These are phyloP conservation scores for Fagus sylvatica DNA, from an alignment of 306 rosid species.

Conservation along the genomic window DNA sequence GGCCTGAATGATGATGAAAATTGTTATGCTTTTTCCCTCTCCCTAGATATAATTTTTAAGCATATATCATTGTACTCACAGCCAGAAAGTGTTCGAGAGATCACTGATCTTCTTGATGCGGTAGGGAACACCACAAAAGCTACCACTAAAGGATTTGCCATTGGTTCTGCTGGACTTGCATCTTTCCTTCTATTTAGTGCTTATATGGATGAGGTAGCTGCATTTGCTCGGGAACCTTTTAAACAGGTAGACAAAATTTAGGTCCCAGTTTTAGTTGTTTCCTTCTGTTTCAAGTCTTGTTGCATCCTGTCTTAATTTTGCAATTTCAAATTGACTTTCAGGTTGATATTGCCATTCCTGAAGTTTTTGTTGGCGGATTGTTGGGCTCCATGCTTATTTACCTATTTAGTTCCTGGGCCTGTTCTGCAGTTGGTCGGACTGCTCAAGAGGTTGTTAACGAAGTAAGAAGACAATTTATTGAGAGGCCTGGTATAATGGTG, in stretches of 20 bases:
- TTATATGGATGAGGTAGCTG: slow-evolving; percentile 93
- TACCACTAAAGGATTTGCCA: slow-evolving; percentile 97
- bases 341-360: slow-evolving; percentile 99
- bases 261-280: background rate
- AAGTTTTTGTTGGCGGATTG: slow-evolving; percentile 89
- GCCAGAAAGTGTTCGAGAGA: slow-evolving; percentile 99
- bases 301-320: slow-evolving; percentile 24
- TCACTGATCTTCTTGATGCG: slow-evolving; percentile 95
- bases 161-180: slow-evolving; percentile 98
- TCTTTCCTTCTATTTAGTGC: slow-evolving; percentile 99
- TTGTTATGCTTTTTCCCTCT: background rate
- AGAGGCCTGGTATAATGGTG: slow-evolving; percentile 99
- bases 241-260: slow-evolving; percentile 62
- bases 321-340: slow-evolving; percentile 35
- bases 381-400: slow-evolving; percentile 97
- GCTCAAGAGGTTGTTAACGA: slow-evolving; percentile 98
- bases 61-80: slow-evolving; percentile 34
- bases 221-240: slow-evolving; percentile 76
- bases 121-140: slow-evolving; percentile 99
- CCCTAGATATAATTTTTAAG: background rate
- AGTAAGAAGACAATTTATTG: slow-evolving; percentile 97
- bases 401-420: slow-evolving; percentile 96
- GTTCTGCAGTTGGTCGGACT: slow-evolving; percentile 97
- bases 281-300: slow-evolving; percentile 11
- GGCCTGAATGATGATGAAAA: background rate